Conservation (phyloP, 371 early-diverging fungal species). For the Ordospora pajunii region DNA sequence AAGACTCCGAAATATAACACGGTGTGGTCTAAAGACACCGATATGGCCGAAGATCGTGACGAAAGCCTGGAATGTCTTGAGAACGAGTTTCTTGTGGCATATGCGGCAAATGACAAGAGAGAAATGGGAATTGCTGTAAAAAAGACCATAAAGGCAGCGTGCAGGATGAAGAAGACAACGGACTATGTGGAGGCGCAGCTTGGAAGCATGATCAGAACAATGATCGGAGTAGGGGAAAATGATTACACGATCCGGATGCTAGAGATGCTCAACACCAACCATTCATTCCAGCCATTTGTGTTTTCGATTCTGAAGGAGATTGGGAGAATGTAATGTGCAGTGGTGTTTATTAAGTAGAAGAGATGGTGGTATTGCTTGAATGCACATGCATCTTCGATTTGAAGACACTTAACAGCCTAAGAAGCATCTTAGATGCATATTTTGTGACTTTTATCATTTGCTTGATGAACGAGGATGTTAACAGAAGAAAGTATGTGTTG, state of each 20-base stretch:
- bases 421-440: background rate
- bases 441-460: conserved; percentile 14
- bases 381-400: too few relatives aligned
- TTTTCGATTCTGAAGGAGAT: background rate
- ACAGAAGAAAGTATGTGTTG: conserved; percentile 43
- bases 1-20: conserved; percentile 19
- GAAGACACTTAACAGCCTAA: background rate
- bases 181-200: conserved; percentile 28
- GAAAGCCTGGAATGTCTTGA: conserved; percentile 31
- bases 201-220: background rate
- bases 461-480: conserved; percentile 33
- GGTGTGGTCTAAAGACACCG: background rate
- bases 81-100: conserved; percentile 30
- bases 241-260: background rate
- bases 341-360: background rate
- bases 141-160: conserved; percentile 2
- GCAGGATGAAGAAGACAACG: background rate
- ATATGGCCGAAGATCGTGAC: conserved; percentile 25
- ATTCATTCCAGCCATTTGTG: conserved; percentile 30
- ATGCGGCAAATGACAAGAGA: background rate
- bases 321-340: background rate
- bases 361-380: too few relatives aligned
- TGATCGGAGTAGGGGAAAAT: conserved; percentile 6
- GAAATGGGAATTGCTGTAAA: background rate
- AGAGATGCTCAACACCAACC: conserved; percentile 28